Evolutionary conservation across 2,329 filamentous ascomycete genomes (phyloP).

Genomic region (Plectosphaerella sp.): DNA sequence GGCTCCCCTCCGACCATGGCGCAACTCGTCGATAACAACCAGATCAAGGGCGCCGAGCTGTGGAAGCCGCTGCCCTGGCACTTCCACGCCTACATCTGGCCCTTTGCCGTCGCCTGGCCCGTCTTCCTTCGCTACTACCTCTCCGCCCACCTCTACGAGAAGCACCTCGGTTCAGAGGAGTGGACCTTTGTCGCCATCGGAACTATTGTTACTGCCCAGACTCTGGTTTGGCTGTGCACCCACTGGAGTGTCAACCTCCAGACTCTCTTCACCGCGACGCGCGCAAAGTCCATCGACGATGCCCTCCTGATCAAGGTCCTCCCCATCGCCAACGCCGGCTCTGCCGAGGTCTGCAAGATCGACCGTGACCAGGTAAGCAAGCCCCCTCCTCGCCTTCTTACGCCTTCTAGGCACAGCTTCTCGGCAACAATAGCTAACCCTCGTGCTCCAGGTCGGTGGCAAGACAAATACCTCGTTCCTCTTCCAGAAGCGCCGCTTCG

Average conservation of each 20-base stretch:
- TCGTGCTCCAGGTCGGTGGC: conserved; percentile 53
- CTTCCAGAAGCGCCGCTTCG: conserved; percentile 96
- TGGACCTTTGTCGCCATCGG: conserved; percentile 97
- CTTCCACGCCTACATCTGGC: conserved; percentile 88
- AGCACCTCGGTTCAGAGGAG: conserved; percentile 87
- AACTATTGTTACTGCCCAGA: conserved; percentile 81
- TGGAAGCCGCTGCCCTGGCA: conserved; percentile 79
- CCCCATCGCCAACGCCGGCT: conserved; percentile 82
- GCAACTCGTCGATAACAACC: conserved; percentile 83
- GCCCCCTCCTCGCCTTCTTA: neutral
- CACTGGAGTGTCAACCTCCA: conserved; percentile 94
- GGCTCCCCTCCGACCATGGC: conserved; percentile 45
- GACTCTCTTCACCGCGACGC: conserved; percentile 74
- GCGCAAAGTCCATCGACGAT: conserved; percentile 63
- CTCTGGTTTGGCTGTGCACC: conserved; percentile 89
- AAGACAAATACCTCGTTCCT: conserved; percentile 81
- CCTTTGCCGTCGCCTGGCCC: conserved; percentile 88
- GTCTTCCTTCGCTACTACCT: conserved; percentile 86
- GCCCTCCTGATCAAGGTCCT: conserved; percentile 90
- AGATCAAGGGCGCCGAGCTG: conserved; percentile 84
- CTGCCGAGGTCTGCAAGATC: conserved; percentile 81
- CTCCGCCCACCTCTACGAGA: conserved; percentile 77
- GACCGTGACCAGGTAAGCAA: conserved; percentile 64
- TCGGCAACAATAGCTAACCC: neutral
- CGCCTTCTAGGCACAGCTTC: neutral